phyloP scores from a whole-genome alignment of 495 filamentous ascomycete species.

The Trichoderma erinaceum region DNA sequence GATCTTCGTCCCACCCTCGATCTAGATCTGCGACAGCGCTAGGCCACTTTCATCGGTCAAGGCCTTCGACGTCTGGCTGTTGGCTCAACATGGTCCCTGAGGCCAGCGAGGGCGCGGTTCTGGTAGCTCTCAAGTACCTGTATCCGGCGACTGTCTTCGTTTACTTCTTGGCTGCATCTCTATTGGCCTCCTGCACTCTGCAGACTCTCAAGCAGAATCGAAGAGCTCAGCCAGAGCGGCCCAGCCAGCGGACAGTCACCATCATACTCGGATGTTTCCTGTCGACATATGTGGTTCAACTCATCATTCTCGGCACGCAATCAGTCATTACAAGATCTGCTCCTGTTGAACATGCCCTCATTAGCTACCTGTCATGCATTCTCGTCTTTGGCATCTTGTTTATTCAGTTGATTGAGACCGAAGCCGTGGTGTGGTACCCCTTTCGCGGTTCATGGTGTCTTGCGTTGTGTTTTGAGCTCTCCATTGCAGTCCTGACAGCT shows the following conservation, averaged over 20 bases:
- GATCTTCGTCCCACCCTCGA: background rate
- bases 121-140: constrained; percentile 44
- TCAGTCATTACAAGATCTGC: constrained; percentile 27
- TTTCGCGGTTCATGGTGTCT: constrained; percentile 53
- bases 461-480: constrained; percentile 44
- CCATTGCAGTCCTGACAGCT: constrained; percentile 32
- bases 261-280: constrained; percentile 43
- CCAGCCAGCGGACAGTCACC: constrained; percentile 41
- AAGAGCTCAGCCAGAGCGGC: constrained; percentile 28
- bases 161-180: constrained; percentile 49
- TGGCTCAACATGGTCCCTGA: background rate
- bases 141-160: constrained; percentile 49
- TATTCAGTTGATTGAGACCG: constrained; percentile 41
- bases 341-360: constrained; percentile 39
- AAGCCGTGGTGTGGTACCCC: constrained; percentile 54
- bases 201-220: constrained; percentile 38
- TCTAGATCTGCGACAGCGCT: background rate
- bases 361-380: constrained; percentile 48
- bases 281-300: constrained; percentile 45
- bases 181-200: constrained; percentile 49
- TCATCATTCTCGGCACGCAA: constrained; percentile 35
- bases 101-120: constrained; percentile 9
- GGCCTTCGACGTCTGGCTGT: background rate
- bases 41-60: background rate
- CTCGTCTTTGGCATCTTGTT: constrained; percentile 51